Percentiles rank a stretch among this genome's conserved stretches.
Conservation (phyloP, 345 rosid species). For the Brassica nigra region DNA sequence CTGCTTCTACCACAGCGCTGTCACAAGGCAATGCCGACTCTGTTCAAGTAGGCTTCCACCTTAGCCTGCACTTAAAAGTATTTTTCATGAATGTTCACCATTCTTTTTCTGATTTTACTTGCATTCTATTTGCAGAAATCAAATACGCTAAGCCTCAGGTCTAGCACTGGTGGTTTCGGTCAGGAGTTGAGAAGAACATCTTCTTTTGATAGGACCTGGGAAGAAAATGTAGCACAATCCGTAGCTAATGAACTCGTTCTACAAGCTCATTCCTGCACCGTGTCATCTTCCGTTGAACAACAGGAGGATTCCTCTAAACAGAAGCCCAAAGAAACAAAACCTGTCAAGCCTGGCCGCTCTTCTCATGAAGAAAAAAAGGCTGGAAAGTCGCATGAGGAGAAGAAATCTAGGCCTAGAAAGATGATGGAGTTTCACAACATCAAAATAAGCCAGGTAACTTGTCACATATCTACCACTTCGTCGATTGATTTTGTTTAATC, state of each 20-base stretch:
- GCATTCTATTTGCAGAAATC: constrained; percentile 48
- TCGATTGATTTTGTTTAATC: constrained; percentile 15
- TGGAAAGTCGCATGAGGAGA: constrained; percentile 76
- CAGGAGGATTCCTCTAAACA: constrained; percentile 68
- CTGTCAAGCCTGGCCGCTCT: constrained; percentile 71
- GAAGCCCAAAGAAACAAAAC: constrained; percentile 68
- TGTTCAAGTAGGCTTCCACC: constrained; percentile 47
- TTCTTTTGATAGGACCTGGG: constrained; percentile 86
- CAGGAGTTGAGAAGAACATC: constrained; percentile 73
- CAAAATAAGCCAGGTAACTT: constrained; percentile 92
- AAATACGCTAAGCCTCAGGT: constrained; percentile 46
- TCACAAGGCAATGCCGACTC: constrained; percentile 43
- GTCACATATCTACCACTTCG: neutral
- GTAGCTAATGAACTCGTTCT: constrained; percentile 83
- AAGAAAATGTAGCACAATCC: constrained; percentile 90
- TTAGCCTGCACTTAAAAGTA: neutral
- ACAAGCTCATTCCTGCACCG: constrained; percentile 58
- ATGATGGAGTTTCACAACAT: constrained; percentile 92
- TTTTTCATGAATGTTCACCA: neutral
- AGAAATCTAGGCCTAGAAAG: constrained; percentile 85
- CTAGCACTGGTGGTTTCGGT: constrained; percentile 48
- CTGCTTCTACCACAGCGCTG: constrained; percentile 38
- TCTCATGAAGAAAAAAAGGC: constrained; percentile 91
- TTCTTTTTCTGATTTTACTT: constrained; percentile 7
- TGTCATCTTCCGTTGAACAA: constrained; percentile 68